Evolutionary conservation across 495 filamentous ascomycete species (phyloP), one percentile per base, ranked within the genome.

Genomic region (Thermochaetoides thermophila): DNA sequence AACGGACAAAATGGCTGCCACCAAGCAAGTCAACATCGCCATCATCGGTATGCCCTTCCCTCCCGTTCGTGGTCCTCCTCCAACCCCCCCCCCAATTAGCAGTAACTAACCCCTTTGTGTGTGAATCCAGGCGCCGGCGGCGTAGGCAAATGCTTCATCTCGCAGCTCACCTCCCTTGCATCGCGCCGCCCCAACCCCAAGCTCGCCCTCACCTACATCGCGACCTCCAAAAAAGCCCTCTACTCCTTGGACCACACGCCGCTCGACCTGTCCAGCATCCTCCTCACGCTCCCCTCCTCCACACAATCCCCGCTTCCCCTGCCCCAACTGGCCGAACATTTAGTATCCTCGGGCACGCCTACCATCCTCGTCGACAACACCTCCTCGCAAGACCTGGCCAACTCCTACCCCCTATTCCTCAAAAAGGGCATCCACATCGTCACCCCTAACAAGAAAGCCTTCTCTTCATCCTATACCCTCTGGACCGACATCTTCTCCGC

Each of bases 361-460:
- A 69, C 74, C 4, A 63, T 96, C 34, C 64, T 97, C 18, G 75
- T 95, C 34, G 89, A 97, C 65, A 95, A 95, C 62, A 96, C 89
- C 35, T 86, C 80, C 50, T 82, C 79, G 42, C 76, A 80, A 32
- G 68, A 71, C 27, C 63, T 97, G 7, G 89, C 87, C 2, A 61
- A 74, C 35, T 50, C 65, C 11, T 96, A 97, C 57, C 84, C 87
- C 2, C 42, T 60, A 13, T 79, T 87, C 52, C 68, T 97, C 37
- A 61, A 64, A 35, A 63, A 70, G 19, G 87, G 86, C 8, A 78
- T 97, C 59, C 81, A 69, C 44, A 71, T 96, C 52, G 84, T 94
- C 20, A 96, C 89, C 0, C 85, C 89, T 10, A 97, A 94, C 66
- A 97, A 97, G 64, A 95, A 96, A 57, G 87, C 79, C 4, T 96